Evolutionary conservation across 2,329 filamentous ascomycete species (phyloP).

Genomic region (Colletotrichum kahawae): DNA sequence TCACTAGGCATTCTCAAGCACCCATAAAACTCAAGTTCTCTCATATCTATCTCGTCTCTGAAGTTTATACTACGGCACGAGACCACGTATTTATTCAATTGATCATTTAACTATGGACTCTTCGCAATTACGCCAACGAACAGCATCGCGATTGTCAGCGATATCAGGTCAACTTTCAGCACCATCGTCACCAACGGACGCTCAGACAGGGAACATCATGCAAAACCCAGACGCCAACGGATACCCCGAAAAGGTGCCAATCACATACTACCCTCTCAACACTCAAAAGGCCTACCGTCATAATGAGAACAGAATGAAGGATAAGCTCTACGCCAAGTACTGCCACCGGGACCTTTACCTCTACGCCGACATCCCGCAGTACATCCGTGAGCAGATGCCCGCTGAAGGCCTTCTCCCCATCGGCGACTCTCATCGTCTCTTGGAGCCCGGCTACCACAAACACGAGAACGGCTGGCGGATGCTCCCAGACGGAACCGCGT

Average conservation of each 20-base stretch:
- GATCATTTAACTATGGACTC: background rate
- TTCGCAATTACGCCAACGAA: background rate
- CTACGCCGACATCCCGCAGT: conserved; percentile 11
- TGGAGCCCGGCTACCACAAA: conserved; percentile 9
- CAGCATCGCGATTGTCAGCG: background rate
- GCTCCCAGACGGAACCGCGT: conserved; percentile 7
- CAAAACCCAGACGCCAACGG: conserved; percentile 2
- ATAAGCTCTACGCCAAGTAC: conserved; percentile 13
- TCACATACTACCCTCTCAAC: conserved; percentile 10
- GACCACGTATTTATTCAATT: background rate
- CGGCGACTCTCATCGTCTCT: background rate
- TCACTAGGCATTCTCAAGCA: background rate
- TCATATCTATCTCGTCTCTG: background rate
- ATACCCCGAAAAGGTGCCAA: conserved; percentile 4
- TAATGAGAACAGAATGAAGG: conserved; percentile 5
- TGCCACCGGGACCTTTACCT: background rate
- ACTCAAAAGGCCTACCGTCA: conserved; percentile 5
- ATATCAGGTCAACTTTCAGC: background rate
- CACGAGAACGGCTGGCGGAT: conserved; percentile 13
- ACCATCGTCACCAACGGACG: background rate
- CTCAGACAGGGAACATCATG: background rate
- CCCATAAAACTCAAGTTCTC: background rate
- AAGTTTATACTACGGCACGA: background rate
- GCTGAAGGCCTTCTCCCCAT: background rate
- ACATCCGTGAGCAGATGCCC: conserved; percentile 7